Evolutionary conservation across 164 flowering plant genomes (phyloP), one percentile per base, ranked within the genome.

Genomic region (Macadamia integrifolia): DNA sequence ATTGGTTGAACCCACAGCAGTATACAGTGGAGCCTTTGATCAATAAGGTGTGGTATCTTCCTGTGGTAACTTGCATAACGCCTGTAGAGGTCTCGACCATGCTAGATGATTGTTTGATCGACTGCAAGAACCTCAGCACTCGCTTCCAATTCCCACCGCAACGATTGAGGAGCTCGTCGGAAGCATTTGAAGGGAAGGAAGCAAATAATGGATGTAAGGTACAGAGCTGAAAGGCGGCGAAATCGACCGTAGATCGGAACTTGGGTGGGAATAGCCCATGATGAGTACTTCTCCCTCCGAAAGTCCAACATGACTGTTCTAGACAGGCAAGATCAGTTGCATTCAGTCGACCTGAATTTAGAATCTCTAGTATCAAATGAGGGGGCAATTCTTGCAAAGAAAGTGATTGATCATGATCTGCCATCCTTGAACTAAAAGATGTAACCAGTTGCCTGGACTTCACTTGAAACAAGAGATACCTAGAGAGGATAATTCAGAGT

Each of bases 1-100:
- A 87, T 61, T 88, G 76, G 75, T 85, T 88, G 57, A 96, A 91
- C 69, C 98, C 98, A 79, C 98, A 93, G 60, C 97, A 89, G 80
- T 88, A 93, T 1, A 82, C 88, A 43, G 85, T 78, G 35, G 89
- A 85, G 65, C 80, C 77, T 59, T 77, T 79, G 69, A 87, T 80
- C 75, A 93, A 78, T 72, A 93, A 76, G 2, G 98, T 89, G 82
- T 93, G 96, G 74, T 93, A 88, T 72, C 83, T 86, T 70, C 98
- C 98, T 17, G 93, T 84, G 56, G 83, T 86, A 48, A 91, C 82
- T 80, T 88, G 92, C 92, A 86, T 91, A 76, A 86, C 91, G 91
- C 94, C 93, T 69, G 93, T 77, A 60, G 95, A 78, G 46, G 95
- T 87, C 79, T 88, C 78, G 65, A 85, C 88, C 65, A 83, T 64